A percentile compares a stretch with the other conserved stretches of the same genome.
Conservation (phyloP, 78 protist species). For the Pelomyxa schiedti region DNA sequence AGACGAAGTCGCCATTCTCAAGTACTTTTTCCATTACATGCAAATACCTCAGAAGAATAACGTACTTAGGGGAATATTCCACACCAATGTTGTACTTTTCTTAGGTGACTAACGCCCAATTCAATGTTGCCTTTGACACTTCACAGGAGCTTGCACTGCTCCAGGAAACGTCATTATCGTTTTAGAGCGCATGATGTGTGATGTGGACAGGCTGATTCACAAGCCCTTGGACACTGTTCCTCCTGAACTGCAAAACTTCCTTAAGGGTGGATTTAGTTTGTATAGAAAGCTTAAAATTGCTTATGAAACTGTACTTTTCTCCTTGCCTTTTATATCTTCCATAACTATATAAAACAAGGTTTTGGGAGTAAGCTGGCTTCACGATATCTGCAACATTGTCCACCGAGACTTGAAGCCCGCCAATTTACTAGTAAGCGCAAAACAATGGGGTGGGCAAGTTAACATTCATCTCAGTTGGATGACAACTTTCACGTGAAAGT, state of each 20-base stretch:
- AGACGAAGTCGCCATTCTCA: slow-evolving; percentile 46
- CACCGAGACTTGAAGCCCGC: slow-evolving; percentile 48
- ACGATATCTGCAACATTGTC: slow-evolving; percentile 39
- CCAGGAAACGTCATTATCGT: slow-evolving; percentile 57
- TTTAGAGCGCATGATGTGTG: slow-evolving; percentile 40
- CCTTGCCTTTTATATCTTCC: background rate
- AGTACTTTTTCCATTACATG: no score
- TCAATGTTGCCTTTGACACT: no score
- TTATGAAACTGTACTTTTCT: background rate
- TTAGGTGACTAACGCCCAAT: no score
- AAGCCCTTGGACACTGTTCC: background rate
- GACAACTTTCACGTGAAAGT: slow-evolving; percentile 40
- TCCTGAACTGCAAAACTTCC: no score
- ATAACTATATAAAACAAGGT: background rate
- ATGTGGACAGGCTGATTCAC: slow-evolving; percentile 35
- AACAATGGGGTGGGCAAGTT: no score
- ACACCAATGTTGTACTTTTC: slow-evolving; percentile 51
- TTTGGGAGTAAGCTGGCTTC: slow-evolving; percentile 45
- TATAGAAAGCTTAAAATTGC: background rate
- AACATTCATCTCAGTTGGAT: no score
- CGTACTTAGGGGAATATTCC: slow-evolving; percentile 25
- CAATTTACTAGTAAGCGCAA: slow-evolving; percentile 41
- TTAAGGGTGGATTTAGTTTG: slow-evolving; percentile 28
- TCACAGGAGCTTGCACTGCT: slow-evolving; percentile 59
- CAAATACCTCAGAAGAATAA: no score